These are phyloP conservation scores for Xylaria sp. DNA, from an alignment of 2,329 filamentous ascomycete genomes.

Conservation along the genomic window DNA sequence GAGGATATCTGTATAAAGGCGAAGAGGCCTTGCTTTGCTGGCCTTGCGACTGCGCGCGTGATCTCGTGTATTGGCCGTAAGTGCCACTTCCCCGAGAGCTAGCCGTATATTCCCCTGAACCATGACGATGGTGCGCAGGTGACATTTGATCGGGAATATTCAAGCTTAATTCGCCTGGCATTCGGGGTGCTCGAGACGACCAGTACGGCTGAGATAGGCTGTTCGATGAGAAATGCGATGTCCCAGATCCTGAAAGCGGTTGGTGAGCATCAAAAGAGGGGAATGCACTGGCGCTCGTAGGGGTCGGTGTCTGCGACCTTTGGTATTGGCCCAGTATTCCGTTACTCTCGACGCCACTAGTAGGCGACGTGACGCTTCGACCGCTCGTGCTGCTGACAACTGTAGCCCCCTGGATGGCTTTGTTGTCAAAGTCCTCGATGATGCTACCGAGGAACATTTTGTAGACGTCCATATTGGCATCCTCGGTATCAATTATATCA, in stretches of 20 bases:
- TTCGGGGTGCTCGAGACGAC: constrained; percentile 1
- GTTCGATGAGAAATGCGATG: not conserved
- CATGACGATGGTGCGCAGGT: constrained; percentile 11
- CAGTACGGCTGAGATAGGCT: not conserved
- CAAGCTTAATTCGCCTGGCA: not conserved
- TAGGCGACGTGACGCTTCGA: constrained; percentile 10
- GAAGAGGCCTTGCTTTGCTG: constrained; percentile 18
- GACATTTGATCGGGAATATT: not conserved
- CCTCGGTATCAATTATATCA: constrained; percentile 48
- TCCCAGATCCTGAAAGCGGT: not conserved
- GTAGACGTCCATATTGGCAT: constrained; percentile 43
- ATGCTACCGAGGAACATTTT: constrained; percentile 50
- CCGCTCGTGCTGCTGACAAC: constrained; percentile 27
- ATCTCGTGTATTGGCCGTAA: constrained; percentile 6
- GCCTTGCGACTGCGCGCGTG: constrained; percentile 22
- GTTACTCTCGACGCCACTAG: constrained; percentile 4
- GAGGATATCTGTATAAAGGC: not conserved
- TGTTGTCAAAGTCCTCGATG: constrained; percentile 29
- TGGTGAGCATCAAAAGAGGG: not conserved
- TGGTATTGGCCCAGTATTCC: constrained; percentile 10
- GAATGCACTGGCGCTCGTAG: not conserved
- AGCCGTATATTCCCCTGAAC: constrained; percentile 7
- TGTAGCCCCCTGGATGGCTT: constrained; percentile 26
- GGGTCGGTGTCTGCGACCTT: not conserved
- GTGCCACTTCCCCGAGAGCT: not conserved